These are phyloP conservation scores for Tylopilus rubrobrunneus DNA, from an alignment of 768 basidiomycete species.

Conservation along the genomic window DNA sequence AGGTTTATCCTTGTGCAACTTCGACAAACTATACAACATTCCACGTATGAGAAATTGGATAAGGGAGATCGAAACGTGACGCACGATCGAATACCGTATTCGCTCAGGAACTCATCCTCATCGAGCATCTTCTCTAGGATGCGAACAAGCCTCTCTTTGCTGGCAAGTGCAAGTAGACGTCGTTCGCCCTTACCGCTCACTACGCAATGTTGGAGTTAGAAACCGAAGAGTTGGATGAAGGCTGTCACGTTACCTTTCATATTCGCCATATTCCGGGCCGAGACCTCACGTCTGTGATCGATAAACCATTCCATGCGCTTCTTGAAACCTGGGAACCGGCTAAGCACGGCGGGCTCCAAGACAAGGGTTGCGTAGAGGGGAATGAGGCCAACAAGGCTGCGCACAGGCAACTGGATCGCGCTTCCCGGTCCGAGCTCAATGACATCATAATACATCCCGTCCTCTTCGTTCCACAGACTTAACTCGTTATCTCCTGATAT, in stretches of 20 bases:
- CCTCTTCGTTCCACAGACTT: constrained; percentile 93
- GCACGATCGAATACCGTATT: constrained; percentile 93
- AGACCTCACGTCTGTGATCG: constrained; percentile 84
- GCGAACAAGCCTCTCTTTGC: constrained; percentile 82
- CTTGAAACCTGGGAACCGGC: constrained; percentile 95
- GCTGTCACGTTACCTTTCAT: constrained; percentile 63
- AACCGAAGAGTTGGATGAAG: background rate
- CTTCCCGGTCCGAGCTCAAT: constrained; percentile 82
- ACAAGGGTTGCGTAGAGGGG: constrained; percentile 95
- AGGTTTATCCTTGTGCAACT: constrained; percentile 84
- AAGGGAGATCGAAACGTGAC: constrained; percentile 28
- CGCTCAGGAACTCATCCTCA: constrained; percentile 94
- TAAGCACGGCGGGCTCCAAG: constrained; percentile 83
- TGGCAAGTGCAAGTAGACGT: constrained; percentile 82
- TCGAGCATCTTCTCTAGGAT: constrained; percentile 97
- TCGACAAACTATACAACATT: constrained; percentile 63
- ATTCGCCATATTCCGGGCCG: constrained; percentile 92
- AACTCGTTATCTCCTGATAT: constrained; percentile 70
- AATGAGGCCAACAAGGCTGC: constrained; percentile 95
- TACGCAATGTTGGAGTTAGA: constrained; percentile 7
- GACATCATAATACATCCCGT: constrained; percentile 98
- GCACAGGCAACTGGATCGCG: constrained; percentile 88
- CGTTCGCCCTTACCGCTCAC: constrained; percentile 78
- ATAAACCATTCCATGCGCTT: constrained; percentile 99
- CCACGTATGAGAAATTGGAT: constrained; percentile 2